A percentile compares a stretch with the other conserved stretches of the same genome.
Conservation (phyloP, 257 asterid species). For the Solanum chiquidenum region DNA sequence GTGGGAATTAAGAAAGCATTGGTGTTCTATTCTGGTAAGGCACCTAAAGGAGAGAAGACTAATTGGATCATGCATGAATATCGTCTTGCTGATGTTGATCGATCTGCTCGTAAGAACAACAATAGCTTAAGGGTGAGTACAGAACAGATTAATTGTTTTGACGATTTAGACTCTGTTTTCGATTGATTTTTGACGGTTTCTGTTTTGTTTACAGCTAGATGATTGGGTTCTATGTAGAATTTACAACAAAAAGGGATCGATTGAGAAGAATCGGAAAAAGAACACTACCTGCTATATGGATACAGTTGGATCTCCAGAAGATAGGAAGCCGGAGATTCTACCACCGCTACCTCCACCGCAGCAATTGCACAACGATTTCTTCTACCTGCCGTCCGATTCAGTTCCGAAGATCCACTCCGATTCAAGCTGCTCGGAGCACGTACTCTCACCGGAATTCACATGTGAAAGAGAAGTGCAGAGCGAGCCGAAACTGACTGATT, state of each 20-base stretch:
- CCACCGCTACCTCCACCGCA: constrained; percentile 32
- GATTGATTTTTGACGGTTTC: constrained; percentile 9
- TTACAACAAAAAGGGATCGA: constrained; percentile 73
- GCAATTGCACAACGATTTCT: constrained; percentile 38
- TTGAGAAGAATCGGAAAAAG: constrained; percentile 31
- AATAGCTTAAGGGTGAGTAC: constrained; percentile 56
- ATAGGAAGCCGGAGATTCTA: constrained; percentile 40
- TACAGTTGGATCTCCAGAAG: constrained; percentile 20
- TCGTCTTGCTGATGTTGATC: constrained; percentile 77
- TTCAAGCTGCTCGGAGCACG: constrained; percentile 81
- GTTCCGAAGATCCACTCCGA: constrained; percentile 65
- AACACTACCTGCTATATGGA: background rate
- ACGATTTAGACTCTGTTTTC: background rate
- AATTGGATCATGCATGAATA: constrained; percentile 95
- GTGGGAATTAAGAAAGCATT: constrained; percentile 72
- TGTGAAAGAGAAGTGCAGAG: constrained; percentile 61
- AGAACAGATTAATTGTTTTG: background rate
- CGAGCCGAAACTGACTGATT: constrained; percentile 42
- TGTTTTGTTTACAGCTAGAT: constrained; percentile 45
- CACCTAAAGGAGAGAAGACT: constrained; percentile 75
- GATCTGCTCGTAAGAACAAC: constrained; percentile 60
- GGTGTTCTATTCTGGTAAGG: constrained; percentile 84
- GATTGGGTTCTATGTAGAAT: constrained; percentile 95
- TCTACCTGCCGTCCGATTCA: constrained; percentile 59
- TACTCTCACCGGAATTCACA: constrained; percentile 51